Evolutionary conservation across 2,329 filamentous ascomycete species (phyloP), one percentile per base, ranked within the genome.

Genomic region (Fusarium brachygibbosum): DNA sequence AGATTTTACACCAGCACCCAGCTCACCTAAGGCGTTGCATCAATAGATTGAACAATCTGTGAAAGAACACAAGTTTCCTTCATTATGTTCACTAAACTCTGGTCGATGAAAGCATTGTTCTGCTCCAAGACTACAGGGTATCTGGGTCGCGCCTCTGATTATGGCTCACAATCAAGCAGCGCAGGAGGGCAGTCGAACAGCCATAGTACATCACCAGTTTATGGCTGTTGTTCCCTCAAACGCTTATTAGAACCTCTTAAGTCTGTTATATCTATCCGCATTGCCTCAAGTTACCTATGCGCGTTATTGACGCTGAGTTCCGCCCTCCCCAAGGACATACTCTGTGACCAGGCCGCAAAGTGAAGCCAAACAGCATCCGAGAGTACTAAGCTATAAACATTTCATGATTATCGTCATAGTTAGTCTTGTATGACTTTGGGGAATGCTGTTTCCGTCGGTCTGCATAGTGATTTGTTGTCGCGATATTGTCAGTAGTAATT

Each of bases 21-120:
- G 7, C 25, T 29, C 2, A 5, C 23, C 25, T 3, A 29, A 14
- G 11, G 11, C 25, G 6, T 13, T 14, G 8, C 19, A 14, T 19
- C 11, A 19, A 14, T 10, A n/a, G 6, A 19, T 31, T 14, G 5
- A 19, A 6, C 25, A 19, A 31, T 19, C 2, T 6, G 2, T 9
- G 12, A 29, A 8, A 3, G 0, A 0, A 6, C 10, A 11, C 2
- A 14, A 6, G 3, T 4, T 28, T 3, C 4, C 1, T 4, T 45
- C 13, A 21, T 3, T 3, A 2, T 13, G 3, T 21, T 2, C 1
- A 45, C 7, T 45, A 5, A 14, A 3, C 5, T 19, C 40, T 16
- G 0, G 11, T 11, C 2, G 3, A 16, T 29, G 19, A n/a, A n/a
- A n/a, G n/a, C 5, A 2, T 19, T 29, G 5, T 10, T 19, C 13